Evolutionary conservation across 2,329 filamentous ascomycete species (phyloP).

Genomic region (Botrytis byssoidea): DNA sequence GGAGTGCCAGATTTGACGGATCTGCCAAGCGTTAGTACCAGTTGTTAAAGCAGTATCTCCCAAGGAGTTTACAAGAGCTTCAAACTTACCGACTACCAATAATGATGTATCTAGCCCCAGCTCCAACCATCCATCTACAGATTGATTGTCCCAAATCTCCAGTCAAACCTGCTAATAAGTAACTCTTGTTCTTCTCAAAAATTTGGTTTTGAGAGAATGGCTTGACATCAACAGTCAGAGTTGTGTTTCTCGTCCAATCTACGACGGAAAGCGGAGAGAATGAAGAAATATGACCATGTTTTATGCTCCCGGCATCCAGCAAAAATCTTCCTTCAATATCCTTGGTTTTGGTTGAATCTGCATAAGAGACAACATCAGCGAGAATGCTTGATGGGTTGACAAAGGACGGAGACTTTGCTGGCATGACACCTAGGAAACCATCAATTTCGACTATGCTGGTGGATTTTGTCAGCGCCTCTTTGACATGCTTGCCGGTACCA

Average conservation of each 20-base stretch:
- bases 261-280: conserved; percentile 13
- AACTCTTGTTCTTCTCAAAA: conserved; percentile 34
- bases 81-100: conserved; percentile 15
- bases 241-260: conserved; percentile 20
- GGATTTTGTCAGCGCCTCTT: neutral
- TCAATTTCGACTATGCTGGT: neutral
- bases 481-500: neutral
- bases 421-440: neutral
- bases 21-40: conserved; percentile 28
- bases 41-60: neutral
- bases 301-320: neutral
- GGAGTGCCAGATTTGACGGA: conserved; percentile 37
- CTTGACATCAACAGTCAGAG: conserved; percentile 13
- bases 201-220: conserved; percentile 3
- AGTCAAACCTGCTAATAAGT: conserved; percentile 38
- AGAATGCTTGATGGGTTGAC: neutral
- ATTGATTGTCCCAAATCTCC: conserved; percentile 41
- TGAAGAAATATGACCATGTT: neutral
- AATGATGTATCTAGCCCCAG: conserved; percentile 38
- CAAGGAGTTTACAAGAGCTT: neutral
- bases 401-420: neutral
- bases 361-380: neutral
- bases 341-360: neutral
- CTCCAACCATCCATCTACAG: conserved; percentile 43
- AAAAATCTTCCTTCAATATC: neutral